Conservation (phyloP, 2,329 filamentous ascomycete genomes). For the Fusarium kyushuense region DNA sequence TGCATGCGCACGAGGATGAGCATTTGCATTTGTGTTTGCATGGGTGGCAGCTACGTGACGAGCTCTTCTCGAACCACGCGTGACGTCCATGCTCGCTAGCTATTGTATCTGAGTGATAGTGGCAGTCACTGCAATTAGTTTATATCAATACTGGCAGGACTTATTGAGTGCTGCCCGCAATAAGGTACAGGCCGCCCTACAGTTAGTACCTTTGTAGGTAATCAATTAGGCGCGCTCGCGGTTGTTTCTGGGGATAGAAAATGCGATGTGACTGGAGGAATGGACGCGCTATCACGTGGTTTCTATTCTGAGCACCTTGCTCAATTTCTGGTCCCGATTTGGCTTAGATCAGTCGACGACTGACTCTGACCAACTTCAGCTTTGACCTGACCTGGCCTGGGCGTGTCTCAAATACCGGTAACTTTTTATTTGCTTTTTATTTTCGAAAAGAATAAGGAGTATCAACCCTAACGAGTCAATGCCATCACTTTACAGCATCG, state of each 20-base stretch:
- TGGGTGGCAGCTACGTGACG: slow-evolving; percentile 39
- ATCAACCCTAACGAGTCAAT: background rate
- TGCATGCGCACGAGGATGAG: slow-evolving; percentile 6
- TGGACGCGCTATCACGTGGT: slow-evolving; percentile 37
- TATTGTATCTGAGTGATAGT: background rate
- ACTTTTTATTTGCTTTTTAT: background rate
- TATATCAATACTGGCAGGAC: background rate
- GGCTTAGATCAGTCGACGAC: too few relatives aligned
- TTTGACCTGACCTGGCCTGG: slow-evolving; percentile 1
- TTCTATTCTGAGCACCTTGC: slow-evolving; percentile 2
- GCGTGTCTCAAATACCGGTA: slow-evolving; percentile 19
- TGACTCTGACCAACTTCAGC: background rate
- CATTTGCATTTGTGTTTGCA: slow-evolving; percentile 22
- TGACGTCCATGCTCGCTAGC: slow-evolving; percentile 31
- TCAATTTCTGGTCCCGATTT: background rate
- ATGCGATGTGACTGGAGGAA: slow-evolving; percentile 22
- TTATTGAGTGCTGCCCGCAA: background rate
- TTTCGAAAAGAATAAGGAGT: background rate
- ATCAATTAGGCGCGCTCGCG: slow-evolving; percentile 34
- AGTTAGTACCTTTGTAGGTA: slow-evolving; percentile 2
- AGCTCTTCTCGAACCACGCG: slow-evolving; percentile 38
- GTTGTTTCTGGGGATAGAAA: slow-evolving; percentile 6
- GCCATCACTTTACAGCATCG: slow-evolving; percentile 2
- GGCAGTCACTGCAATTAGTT: background rate
- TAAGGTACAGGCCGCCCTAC: background rate